These are phyloP conservation scores for Eucalyptus leucophloia DNA, from an alignment of 345 rosid species.

Conservation along the genomic window DNA sequence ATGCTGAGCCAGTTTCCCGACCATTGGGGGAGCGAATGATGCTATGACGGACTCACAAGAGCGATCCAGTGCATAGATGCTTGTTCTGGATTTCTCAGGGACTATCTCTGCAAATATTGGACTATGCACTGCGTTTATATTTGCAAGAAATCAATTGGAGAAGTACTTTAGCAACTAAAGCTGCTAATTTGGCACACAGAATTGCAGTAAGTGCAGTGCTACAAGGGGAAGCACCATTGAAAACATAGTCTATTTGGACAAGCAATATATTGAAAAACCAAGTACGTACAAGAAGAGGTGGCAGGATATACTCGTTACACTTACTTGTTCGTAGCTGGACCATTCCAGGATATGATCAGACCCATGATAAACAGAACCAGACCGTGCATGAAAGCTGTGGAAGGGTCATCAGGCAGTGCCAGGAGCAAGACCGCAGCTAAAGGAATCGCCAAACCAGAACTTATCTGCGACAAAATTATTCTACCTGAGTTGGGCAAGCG, in stretches of 20 bases:
- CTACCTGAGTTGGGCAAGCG: slow-evolving; percentile 68
- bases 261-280: neutral
- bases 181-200: neutral
- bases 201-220: neutral
- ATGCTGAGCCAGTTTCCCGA: slow-evolving; percentile 63
- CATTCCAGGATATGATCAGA: slow-evolving; percentile 71
- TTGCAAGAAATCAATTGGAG: neutral
- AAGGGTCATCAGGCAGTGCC: slow-evolving; percentile 69
- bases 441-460: slow-evolving; percentile 75
- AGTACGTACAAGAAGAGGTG: neutral
- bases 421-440: slow-evolving; percentile 71
- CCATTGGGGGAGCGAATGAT: slow-evolving; percentile 76
- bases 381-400: slow-evolving; percentile 42
- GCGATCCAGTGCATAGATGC: slow-evolving; percentile 66
- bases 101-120: slow-evolving; percentile 96
- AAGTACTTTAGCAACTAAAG: neutral
- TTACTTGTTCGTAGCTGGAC: slow-evolving; percentile 85
- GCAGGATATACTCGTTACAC: neutral
- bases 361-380: slow-evolving; percentile 51
- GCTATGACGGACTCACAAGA: slow-evolving; percentile 71
- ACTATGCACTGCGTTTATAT: slow-evolving; percentile 14
- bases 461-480: slow-evolving; percentile 77
- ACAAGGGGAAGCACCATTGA: neutral
- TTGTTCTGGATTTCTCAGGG: slow-evolving; percentile 70
- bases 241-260: neutral